Evolutionary conservation across 108 stramenopile species (phyloP).

Genomic region (Nitzschia inconspicua): DNA sequence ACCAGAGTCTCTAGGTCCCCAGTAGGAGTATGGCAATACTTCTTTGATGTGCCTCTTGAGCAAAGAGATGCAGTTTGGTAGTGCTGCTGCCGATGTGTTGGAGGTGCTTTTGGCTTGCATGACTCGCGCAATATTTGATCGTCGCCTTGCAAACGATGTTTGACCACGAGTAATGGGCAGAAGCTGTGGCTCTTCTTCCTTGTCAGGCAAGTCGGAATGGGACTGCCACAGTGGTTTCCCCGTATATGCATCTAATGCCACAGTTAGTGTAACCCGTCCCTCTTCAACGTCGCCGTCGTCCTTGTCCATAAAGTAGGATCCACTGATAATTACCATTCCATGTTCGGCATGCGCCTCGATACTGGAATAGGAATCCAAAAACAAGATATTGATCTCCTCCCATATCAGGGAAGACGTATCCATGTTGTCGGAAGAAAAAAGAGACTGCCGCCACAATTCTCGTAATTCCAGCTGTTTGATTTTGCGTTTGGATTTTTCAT

Average conservation of each 20-base stretch:
- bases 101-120: neutral
- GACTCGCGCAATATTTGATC: slow-evolving; percentile 51
- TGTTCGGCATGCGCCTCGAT: slow-evolving; percentile 16
- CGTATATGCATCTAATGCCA: slow-evolving; percentile 67
- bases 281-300: slow-evolving; percentile 3
- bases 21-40: slow-evolving; percentile 34
- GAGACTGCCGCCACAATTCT: slow-evolving; percentile 29
- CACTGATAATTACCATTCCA: slow-evolving; percentile 44
- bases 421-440: slow-evolving; percentile 1
- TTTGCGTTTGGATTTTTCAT: slow-evolving; percentile 4
- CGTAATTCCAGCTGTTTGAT: slow-evolving; percentile 12
- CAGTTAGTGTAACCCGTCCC: slow-evolving; percentile 11
- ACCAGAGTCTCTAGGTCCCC: slow-evolving; percentile 35
- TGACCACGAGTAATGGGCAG: slow-evolving; percentile 21
- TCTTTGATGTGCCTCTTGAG: slow-evolving; percentile 22
- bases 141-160: slow-evolving; percentile 58
- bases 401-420: slow-evolving; percentile 2
- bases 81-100: neutral
- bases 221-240: slow-evolving; percentile 62
- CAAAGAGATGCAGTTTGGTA: slow-evolving; percentile 29
- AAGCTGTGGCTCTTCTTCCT: slow-evolving; percentile 10
- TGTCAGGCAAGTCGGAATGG: slow-evolving; percentile 11
- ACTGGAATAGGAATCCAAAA: slow-evolving; percentile 37
- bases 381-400: slow-evolving; percentile 26
- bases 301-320: slow-evolving; percentile 19